Evolutionary conservation across 805 yeast genomes (phyloP).

Genomic region (Zygosaccharomyces bisporus): DNA sequence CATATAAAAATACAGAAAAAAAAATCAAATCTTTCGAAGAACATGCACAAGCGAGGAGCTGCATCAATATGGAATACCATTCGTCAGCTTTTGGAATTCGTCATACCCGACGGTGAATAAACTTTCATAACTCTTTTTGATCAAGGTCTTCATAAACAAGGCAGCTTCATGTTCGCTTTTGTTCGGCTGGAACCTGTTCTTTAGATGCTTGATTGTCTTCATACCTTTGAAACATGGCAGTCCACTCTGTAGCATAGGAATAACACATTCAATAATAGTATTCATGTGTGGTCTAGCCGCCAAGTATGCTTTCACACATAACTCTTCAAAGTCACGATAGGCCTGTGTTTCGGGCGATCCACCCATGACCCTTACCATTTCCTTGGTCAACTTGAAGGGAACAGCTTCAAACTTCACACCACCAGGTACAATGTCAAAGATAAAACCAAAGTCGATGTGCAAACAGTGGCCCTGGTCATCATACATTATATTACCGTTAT

Average conservation of each 20-base stretch:
- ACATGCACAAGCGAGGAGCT: too few relatives aligned
- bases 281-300: slow-evolving; percentile 87
- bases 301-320: slow-evolving; percentile 88
- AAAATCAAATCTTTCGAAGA: not conserved
- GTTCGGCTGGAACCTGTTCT: slow-evolving; percentile 73
- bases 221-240: slow-evolving; percentile 90
- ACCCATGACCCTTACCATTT: slow-evolving; percentile 96
- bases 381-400: slow-evolving; percentile 93
- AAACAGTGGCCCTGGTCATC: slow-evolving; percentile 92
- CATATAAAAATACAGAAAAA: not conserved
- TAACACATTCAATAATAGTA: slow-evolving; percentile 75
- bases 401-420: slow-evolving; percentile 98
- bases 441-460: slow-evolving; percentile 97
- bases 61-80: slow-evolving; percentile 93
- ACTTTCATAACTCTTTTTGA: slow-evolving; percentile 80
- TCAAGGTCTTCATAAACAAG: slow-evolving; percentile 64
- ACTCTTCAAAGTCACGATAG: slow-evolving; percentile 88
- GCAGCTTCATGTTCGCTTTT: slow-evolving; percentile 87
- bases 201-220: slow-evolving; percentile 72
- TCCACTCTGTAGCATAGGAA: slow-evolving; percentile 93
- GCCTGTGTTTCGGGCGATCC: slow-evolving; percentile 82
- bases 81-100: slow-evolving; percentile 93
- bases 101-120: slow-evolving; percentile 91
- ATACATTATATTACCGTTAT: slow-evolving; percentile 96
- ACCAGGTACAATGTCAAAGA: slow-evolving; percentile 98